A percentile compares a stretch with the other conserved stretches of the same genome.
These are phyloP conservation scores for Chrysanthemum seticuspe DNA, from an alignment of 129 eudicot species.

Conservation along the genomic window DNA sequence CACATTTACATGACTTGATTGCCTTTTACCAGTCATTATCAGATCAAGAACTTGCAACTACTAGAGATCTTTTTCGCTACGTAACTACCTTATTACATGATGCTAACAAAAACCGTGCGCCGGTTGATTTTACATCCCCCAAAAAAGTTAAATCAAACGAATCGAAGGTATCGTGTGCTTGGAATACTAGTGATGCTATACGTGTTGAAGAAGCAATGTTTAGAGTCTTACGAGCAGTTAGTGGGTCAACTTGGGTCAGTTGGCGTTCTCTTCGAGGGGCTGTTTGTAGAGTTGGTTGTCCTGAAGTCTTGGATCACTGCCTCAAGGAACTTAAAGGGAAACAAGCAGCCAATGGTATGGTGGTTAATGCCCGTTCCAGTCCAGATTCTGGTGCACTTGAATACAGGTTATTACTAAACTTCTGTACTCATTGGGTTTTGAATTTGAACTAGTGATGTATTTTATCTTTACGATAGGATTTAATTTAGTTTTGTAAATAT, in stretches of 20 bases:
- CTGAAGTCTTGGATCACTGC: constrained; percentile 86
- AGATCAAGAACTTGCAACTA: constrained; percentile 57
- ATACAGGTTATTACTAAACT: constrained; percentile 54
- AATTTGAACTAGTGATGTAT: background rate
- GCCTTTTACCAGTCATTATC: constrained; percentile 71
- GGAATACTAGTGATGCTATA: constrained; percentile 54
- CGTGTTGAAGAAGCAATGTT: constrained; percentile 88
- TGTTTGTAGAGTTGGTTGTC: constrained; percentile 73
- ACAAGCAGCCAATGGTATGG: constrained; percentile 64
- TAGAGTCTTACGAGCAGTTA: constrained; percentile 71
- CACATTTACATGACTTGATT: constrained; percentile 70
- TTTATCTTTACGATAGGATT: too few relatives aligned
- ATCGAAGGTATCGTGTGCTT: constrained; percentile 53
- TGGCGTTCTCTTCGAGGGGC: constrained; percentile 91
- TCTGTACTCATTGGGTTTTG: background rate
- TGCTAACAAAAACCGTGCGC: constrained; percentile 29
- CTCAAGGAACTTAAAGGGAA: constrained; percentile 87
- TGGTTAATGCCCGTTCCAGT: constrained; percentile 57
- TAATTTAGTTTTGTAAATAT: too few relatives aligned
- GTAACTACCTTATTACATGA: constrained; percentile 59
- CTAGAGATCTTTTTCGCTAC: constrained; percentile 62
- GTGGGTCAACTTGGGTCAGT: constrained; percentile 83
- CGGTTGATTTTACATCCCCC: constrained; percentile 25
- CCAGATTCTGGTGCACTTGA: constrained; percentile 81
- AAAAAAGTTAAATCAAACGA: constrained; percentile 50